Conservation (phyloP, 2,329 filamentous ascomycete genomes). For the Colletotrichum cuscutae region DNA sequence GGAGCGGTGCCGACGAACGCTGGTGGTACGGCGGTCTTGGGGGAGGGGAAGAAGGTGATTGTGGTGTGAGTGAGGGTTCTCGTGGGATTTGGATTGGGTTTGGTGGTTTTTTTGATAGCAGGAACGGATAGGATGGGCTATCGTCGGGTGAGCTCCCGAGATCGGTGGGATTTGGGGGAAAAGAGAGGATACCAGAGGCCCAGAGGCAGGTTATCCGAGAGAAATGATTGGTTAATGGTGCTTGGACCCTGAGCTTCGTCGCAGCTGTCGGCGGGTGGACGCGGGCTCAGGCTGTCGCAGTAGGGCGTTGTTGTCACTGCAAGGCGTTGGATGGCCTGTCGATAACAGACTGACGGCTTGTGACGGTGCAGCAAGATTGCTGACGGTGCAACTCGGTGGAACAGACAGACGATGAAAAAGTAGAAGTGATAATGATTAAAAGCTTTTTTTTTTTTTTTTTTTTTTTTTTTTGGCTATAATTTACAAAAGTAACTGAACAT, state of each 20-base stretch:
- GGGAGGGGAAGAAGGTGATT: background rate
- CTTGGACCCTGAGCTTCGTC: background rate
- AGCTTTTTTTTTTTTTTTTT: too few relatives aligned
- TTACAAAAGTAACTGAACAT: too few relatives aligned
- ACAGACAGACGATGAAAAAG: background rate
- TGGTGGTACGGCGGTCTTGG: background rate
- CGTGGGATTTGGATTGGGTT: background rate
- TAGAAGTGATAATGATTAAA: background rate
- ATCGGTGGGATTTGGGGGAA: slow-evolving; percentile 14
- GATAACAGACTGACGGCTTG: background rate
- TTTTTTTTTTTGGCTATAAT: too few relatives aligned
- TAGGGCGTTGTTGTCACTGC: too few relatives aligned
- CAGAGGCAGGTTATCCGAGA: background rate
- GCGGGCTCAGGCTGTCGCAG: background rate
- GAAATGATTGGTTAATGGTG: background rate
- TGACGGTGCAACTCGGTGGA: background rate
- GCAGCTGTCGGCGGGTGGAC: background rate
- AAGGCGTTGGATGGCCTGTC: too few relatives aligned
- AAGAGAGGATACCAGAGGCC: too few relatives aligned
- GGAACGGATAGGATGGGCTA: slow-evolving; percentile 24
- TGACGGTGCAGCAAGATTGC: background rate
- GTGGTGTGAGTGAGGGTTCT: slow-evolving; percentile 8
- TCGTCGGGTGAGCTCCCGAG: slow-evolving; percentile 31
- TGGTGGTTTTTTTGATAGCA: background rate
- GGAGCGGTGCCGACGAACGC: slow-evolving; percentile 18